phyloP scores from a whole-genome alignment of 768 basidiomycete genomes.

The Pleurotus eryngii region DNA sequence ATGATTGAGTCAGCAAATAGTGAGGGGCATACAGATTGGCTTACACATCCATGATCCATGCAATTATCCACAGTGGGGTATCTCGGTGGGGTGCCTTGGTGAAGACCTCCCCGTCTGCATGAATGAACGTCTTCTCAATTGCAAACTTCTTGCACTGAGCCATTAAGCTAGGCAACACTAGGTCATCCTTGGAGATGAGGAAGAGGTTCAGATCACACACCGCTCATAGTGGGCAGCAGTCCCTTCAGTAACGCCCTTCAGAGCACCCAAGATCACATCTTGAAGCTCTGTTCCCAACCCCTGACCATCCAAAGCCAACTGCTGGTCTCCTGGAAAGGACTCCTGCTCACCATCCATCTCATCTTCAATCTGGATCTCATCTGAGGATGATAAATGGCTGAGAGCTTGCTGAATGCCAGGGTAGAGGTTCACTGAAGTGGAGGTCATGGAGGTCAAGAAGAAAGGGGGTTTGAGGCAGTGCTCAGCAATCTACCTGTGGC shows the following conservation, averaged over 20 bases:
- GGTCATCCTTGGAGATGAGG: not conserved
- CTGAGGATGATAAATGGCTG: not conserved
- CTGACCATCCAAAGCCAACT: no score
- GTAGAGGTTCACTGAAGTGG: no score
- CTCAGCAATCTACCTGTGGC: no score
- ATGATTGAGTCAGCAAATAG: not conserved
- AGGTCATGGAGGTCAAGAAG: no score
- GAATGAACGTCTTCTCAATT: constrained; percentile 13
- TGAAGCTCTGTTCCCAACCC: not conserved
- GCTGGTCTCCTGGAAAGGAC: constrained; percentile 61
- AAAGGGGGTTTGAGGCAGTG: no score
- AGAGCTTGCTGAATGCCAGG: no score
- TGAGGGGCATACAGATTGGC: not conserved
- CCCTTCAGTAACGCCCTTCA: constrained; percentile 28
- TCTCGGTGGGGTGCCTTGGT: constrained; percentile 12
- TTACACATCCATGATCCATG: constrained; percentile 26
- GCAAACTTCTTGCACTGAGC: constrained; percentile 16
- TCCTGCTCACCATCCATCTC: constrained; percentile 85
- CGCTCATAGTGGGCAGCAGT: constrained; percentile 25
- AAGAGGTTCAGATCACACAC: constrained; percentile 14
- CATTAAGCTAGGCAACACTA: constrained; percentile 13
- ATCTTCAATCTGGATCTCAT: constrained; percentile 58
- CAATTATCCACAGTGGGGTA: constrained; percentile 19
- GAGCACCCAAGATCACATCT: constrained; percentile 18
- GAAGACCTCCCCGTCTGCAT: constrained; percentile 15